Evolutionary conservation across 306 rosid species (phyloP).

Genomic region (Lathyrus sativus): DNA sequence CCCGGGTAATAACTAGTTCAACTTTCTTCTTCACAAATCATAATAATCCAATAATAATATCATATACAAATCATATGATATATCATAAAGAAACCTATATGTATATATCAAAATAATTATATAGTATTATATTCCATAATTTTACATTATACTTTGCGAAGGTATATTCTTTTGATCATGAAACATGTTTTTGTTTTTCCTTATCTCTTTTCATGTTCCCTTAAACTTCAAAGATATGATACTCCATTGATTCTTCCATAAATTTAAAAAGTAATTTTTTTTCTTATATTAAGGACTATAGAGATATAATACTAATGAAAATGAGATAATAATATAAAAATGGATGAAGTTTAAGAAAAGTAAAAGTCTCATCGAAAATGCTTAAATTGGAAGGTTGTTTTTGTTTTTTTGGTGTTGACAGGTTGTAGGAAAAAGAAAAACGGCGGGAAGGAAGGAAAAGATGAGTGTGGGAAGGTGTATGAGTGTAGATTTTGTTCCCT

Average conservation of each 20-base stretch:
- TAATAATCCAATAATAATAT: too few relatives aligned
- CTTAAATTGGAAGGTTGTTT: constrained; percentile 38
- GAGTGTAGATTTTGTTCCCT: constrained; percentile 99
- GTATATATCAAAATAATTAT: too few relatives aligned
- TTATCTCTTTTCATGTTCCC: not conserved
- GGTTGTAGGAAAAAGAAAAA: constrained; percentile 83
- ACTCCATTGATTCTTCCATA: too few relatives aligned
- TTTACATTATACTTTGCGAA: too few relatives aligned
- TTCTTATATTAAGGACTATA: too few relatives aligned
- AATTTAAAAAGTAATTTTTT: too few relatives aligned
- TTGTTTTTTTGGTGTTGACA: constrained; percentile 51
- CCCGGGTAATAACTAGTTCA: constrained; percentile 39
- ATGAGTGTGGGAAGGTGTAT: constrained; percentile 83
- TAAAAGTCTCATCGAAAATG: constrained; percentile 42
- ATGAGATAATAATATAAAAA: too few relatives aligned
- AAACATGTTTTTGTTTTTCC: constrained; percentile 1
- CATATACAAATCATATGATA: too few relatives aligned
- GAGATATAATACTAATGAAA: too few relatives aligned
- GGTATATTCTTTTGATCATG: constrained; percentile 33
- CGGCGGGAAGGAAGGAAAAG: constrained; percentile 83
- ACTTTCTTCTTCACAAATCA: not conserved
- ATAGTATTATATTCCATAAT: too few relatives aligned
- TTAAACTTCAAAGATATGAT: not conserved
- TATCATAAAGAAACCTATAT: too few relatives aligned
- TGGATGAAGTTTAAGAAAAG: constrained; percentile 18